Evolutionary conservation across 1,139 yeast genomes (phyloP).

Genomic region (Magnusiomyces starmeri): DNA sequence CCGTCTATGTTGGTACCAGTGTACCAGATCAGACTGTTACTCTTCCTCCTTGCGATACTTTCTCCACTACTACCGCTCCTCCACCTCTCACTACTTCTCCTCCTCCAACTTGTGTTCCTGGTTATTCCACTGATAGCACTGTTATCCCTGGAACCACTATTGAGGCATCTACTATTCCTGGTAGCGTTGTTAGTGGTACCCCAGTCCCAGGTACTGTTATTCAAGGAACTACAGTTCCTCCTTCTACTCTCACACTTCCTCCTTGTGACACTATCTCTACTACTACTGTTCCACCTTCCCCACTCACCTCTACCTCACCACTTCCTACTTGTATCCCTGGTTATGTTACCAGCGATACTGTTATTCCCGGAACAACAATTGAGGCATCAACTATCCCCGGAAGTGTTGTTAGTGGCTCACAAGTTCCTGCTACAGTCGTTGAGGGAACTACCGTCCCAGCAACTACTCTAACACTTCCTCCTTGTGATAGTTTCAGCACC

Average conservation of each 20-base stretch:
- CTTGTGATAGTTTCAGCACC: constrained; percentile 8
- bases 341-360: constrained; percentile 1
- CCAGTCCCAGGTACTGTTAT: constrained; percentile 11
- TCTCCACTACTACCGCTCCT: constrained; percentile 18
- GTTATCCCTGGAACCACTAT: constrained; percentile 18
- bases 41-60: not conserved
- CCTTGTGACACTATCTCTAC: constrained; percentile 8
- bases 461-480: constrained; percentile 1
- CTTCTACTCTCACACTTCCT: constrained; percentile 9
- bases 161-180: not conserved
- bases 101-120: constrained; percentile 15
- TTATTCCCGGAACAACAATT: constrained; percentile 11
- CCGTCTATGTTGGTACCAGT: constrained; percentile 1
- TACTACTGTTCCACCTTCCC: constrained; percentile 6
- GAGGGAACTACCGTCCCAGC: constrained; percentile 11
- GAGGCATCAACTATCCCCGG: constrained; percentile 5
- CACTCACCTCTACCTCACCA: not conserved
- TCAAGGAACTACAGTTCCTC: constrained; percentile 8
- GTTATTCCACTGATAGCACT: constrained; percentile 17
- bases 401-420: constrained; percentile 1
- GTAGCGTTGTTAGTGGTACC: constrained; percentile 7
- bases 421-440: constrained; percentile 5
- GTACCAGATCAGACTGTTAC: constrained; percentile 4
- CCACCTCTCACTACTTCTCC: constrained; percentile 18
- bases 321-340: constrained; percentile 9